These are phyloP conservation scores for Arthroderma sp. DNA, from an alignment of 2,329 filamentous ascomycete species.

Conservation along the genomic window DNA sequence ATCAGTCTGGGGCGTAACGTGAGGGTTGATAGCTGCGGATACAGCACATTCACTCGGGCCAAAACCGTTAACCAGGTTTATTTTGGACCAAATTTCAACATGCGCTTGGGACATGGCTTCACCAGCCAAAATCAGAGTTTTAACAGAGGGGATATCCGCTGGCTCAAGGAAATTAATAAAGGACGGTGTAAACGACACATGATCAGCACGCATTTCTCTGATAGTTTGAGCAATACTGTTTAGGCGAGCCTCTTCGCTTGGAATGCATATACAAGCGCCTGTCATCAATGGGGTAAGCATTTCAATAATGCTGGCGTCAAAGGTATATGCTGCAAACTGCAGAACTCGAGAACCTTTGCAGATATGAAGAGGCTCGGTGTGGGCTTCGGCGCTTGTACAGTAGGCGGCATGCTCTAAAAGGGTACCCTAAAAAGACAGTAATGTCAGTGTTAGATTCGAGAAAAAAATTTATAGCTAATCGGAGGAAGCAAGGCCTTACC, in stretches of 20 bases:
- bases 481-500: slow-evolving; percentile 13
- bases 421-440: slow-evolving; percentile 34
- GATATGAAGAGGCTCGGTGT: slow-evolving; percentile 39
- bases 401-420: slow-evolving; percentile 49
- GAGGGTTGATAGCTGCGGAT: slow-evolving; percentile 21
- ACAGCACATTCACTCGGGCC: slow-evolving; percentile 32
- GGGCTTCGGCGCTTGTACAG: slow-evolving; percentile 41
- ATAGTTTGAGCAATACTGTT: slow-evolving; percentile 39
- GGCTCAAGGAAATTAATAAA: slow-evolving; percentile 38
- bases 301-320: slow-evolving; percentile 43
- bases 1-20: slow-evolving; percentile 19
- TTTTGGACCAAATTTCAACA: slow-evolving; percentile 24
- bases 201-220: slow-evolving; percentile 39
- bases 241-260: slow-evolving; percentile 36
- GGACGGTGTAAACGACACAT: slow-evolving; percentile 47
- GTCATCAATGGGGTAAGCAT: slow-evolving; percentile 40
- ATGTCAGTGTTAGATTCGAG: slow-evolving; percentile 7
- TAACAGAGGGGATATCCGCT: slow-evolving; percentile 30
- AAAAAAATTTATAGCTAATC: neutral
- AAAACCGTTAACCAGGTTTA: slow-evolving; percentile 31
- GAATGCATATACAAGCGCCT: slow-evolving; percentile 48
- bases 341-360: slow-evolving; percentile 42
- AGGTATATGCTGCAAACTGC: slow-evolving; percentile 43
- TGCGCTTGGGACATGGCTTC: slow-evolving; percentile 37
- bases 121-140: slow-evolving; percentile 31